Evolutionary conservation across 352 stramenopile genomes (phyloP), one percentile per base, ranked within the genome.

Genomic region (Peronosclerospora sorghi): DNA sequence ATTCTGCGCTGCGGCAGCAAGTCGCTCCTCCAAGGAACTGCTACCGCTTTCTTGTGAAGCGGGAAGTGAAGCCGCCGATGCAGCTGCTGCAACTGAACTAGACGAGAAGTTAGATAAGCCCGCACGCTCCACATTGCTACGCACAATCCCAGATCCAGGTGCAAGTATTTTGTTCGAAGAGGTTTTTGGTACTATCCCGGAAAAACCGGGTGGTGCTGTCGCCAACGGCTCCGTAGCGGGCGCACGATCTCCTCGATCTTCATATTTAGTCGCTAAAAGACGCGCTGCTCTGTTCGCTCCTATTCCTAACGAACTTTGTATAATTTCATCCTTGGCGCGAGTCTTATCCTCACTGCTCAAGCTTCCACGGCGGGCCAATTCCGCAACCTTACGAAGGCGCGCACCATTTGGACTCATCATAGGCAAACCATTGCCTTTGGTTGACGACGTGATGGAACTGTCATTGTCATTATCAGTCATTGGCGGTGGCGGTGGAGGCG

Each of bases 351-450:
- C 78, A 30, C 26, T 86, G 51, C 77, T 90, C 17, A 90, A 51
- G 32, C 69, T 88, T 17, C 78, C 75, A n/a, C 69, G 69, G 34
- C 78, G 73, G 15, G 78, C 78, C 34, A 90, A 24, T 54, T 90
- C 75, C 2, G 78, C 78, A 2, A 88, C 78, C 44, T 90, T 90
- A 15, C 78, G 68, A 20, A 90, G 46, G 1, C 73, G 68, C 17
- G 75, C 61, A 35, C 78, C 75, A 21, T 88, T 90, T 4, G 78
- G 78, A 43, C 75, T 88, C 78, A 90, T 90, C 71, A 87, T 86
- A 7, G 78, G 78, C 13, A 90, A 58, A 3, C 58, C 53, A 27
- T 56, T 62, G 32, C 48, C 58, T 20, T 67, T 63, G 24, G 73
- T 77, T 1, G 65, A 76, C 4, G 72, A 83, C 6, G 74, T 67